Percentiles rank a stretch among this genome's conserved stretches.
These are phyloP conservation scores for Aspergillus ellipticus DNA, from an alignment of 495 filamentous ascomycete genomes.

Conservation along the genomic window DNA sequence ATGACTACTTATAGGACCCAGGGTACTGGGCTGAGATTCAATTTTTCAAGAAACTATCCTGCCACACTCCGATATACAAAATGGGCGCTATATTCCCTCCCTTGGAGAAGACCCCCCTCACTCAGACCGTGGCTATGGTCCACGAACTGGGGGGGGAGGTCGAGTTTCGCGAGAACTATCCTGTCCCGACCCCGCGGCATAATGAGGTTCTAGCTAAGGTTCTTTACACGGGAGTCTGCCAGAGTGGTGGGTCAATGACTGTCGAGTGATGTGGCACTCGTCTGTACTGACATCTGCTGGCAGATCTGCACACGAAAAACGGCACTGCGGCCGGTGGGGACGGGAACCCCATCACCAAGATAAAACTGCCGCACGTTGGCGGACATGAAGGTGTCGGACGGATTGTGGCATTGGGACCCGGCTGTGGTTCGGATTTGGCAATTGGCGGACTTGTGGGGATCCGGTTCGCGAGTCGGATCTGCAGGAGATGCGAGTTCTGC, in stretches of 20 bases:
- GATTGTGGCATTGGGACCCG: conserved; percentile 39
- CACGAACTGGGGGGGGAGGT: conserved; percentile 40
- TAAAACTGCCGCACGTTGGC: conserved; percentile 48
- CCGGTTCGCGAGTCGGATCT: conserved; percentile 43
- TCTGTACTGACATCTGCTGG: too few relatives aligned
- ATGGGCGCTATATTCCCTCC: neutral
- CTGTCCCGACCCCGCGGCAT: conserved; percentile 37
- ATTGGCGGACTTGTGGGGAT: conserved; percentile 45
- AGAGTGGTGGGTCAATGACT: conserved; percentile 33
- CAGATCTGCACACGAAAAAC: conserved; percentile 47
- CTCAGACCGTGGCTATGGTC: conserved; percentile 46
- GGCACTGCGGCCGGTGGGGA: conserved; percentile 41
- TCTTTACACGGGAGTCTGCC: conserved; percentile 47
- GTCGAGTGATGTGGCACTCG: too few relatives aligned
- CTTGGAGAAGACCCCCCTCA: conserved; percentile 23
- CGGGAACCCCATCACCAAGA: conserved; percentile 43
- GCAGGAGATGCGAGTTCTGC: conserved; percentile 47
- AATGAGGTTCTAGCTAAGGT: conserved; percentile 51
- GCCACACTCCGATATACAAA: neutral
- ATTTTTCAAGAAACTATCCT: too few relatives aligned
- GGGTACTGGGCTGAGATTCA: too few relatives aligned
- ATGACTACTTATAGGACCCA: neutral
- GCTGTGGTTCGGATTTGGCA: conserved; percentile 26
- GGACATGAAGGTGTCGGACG: conserved; percentile 49
- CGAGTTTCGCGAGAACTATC: conserved; percentile 44